phyloP scores from a whole-genome alignment of 106 monocot genomes.

The Dioscorea dumetorum region DNA sequence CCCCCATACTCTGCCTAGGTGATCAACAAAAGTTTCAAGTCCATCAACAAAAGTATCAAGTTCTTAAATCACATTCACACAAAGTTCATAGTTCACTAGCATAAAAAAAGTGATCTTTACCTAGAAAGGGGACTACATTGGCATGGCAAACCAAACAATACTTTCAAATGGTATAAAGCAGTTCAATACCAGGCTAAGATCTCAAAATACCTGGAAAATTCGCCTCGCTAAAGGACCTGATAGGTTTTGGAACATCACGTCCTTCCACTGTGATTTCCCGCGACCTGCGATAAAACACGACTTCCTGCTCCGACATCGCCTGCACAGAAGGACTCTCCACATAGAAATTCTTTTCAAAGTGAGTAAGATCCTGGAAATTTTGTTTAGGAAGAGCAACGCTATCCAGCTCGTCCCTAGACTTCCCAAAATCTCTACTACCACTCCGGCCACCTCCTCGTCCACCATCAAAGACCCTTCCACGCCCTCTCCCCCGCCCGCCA shows the following conservation, averaged over 20 bases:
- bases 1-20: too few species aligned
- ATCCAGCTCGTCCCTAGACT: conserved; percentile 50
- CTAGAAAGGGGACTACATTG: too few species aligned
- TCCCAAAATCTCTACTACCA: conserved; percentile 11
- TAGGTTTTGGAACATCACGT: conserved; percentile 74
- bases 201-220: conserved; percentile 67
- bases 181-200: too few species aligned
- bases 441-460: conserved; percentile 11
- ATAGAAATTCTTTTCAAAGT: conserved; percentile 92
- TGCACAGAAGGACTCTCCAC: conserved; percentile 54
- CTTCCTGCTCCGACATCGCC: conserved; percentile 84
- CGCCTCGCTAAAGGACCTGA: conserved; percentile 72
- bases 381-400: conserved; percentile 59
- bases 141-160: too few species aligned
- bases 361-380: conserved; percentile 61
- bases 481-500: neutral
- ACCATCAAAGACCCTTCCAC: conserved; percentile 10
- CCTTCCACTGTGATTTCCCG: conserved; percentile 85
- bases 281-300: conserved; percentile 33
- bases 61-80: too few species aligned
- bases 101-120: too few species aligned
- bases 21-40: too few species aligned
- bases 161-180: too few species aligned
- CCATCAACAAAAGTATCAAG: too few species aligned
- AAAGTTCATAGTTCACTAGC: too few species aligned